phyloP scores from a whole-genome alignment of 2,329 filamentous ascomycete genomes.

The Aspergillus aculeatinus region DNA sequence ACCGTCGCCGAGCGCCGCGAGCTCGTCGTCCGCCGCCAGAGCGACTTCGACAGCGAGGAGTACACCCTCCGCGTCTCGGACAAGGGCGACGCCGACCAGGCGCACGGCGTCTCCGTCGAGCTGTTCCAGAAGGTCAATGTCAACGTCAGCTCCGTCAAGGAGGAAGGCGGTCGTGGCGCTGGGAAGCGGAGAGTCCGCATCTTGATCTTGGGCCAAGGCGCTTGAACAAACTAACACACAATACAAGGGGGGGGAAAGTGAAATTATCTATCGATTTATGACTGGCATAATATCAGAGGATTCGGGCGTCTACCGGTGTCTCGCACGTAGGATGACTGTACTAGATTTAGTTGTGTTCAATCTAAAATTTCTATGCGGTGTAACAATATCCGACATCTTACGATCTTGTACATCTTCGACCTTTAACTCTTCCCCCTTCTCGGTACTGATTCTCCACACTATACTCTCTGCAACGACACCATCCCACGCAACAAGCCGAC shows the following conservation, averaged over 20 bases:
- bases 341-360: neutral
- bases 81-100: constrained; percentile 44
- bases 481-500: constrained; percentile 30
- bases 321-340: neutral
- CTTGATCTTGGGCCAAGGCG: constrained; percentile 36
- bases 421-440: neutral
- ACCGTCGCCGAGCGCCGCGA: constrained; percentile 35
- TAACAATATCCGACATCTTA: neutral
- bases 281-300: constrained; percentile 2
- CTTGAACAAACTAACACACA: neutral
- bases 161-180: constrained; percentile 70
- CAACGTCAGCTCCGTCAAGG: constrained; percentile 85
- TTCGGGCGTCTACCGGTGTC: constrained; percentile 4
- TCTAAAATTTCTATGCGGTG: neutral
- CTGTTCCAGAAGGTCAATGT: constrained; percentile 91
- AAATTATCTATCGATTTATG: neutral
- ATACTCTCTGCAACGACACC: constrained; percentile 33
- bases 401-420: neutral
- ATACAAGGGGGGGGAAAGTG: constrained; percentile 5
- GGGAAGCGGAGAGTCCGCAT: constrained; percentile 73
- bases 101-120: constrained; percentile 60
- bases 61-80: constrained; percentile 68
- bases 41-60: constrained; percentile 79
- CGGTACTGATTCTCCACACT: constrained; percentile 1
- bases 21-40: constrained; percentile 58